Base-by-base conservation (phyloP, 2,329 filamentous ascomycete species). In the Bretziella fagacearum region DNA sequence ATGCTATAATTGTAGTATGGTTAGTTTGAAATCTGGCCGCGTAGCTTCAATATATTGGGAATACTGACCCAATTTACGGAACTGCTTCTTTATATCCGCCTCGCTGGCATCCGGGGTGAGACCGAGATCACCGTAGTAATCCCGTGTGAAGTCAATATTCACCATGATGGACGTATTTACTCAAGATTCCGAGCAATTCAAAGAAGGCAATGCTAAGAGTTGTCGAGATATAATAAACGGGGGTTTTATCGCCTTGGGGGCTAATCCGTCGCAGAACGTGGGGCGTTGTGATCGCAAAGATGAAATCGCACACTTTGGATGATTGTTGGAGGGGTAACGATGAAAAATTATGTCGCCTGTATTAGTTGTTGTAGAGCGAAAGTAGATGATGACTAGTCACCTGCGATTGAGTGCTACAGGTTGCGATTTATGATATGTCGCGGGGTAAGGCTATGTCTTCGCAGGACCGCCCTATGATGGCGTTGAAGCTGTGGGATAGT, bases 81-180 rank as follows among this genome's bases (percentile, higher is more conserved):
- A 94, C 56, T 87, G 81, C 62, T 81, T 91, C 65, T 84, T 89
- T 59, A 93, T 78, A 33, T 91, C 84, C 25, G 78, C 73, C 36
- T 76, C 64, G 54, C 81, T 76, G 46, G 83, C 83, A 55, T 71
- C 73, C 8, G 73, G 65, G 2, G 74, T 62, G 48, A 94, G 64
- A 53, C 84, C 83, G 47, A 94, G 69, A 64, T 93, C 85, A 52
- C 77, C 80, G 63, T 94, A 93, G 63, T 91, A 91, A 63, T 93
- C 82, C 56, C 77, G 74, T 55, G 69, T 72, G 48, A 48, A 48
- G 39, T 52, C 47, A 25, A 52, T 49, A 23, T 49, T 52, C 37
- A 44, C 43, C 50, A 52, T 52, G 35, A 23, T 33, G 30, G 13
- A 4, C 30, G 30, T 6, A n/a, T n/a, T n/a, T n/a, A n/a, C n/a